Evolutionary conservation across 129 eudicot genomes (phyloP), one percentile per base, ranked within the genome.

Genomic region (Chrysanthemum lavandulifolium): DNA sequence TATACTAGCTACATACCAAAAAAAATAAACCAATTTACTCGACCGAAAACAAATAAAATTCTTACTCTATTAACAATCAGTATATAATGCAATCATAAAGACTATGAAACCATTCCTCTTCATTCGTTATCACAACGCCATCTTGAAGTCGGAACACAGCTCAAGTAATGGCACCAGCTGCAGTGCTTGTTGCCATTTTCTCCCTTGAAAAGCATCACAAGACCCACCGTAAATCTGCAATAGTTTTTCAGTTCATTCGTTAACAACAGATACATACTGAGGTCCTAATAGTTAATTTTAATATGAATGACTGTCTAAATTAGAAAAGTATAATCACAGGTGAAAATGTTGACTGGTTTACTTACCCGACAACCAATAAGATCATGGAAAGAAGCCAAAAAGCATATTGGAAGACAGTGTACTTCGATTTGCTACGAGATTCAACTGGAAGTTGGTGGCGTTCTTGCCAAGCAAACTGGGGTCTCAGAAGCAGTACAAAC

Each of bases 151-250:
- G 88, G 95, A 69, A 87, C 84, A 71, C 98, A 93, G 78, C 88
- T 93, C 67, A 89, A 70, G 72, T 93, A 82, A 75, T 79, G 96
- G 78, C 98, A 93, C 98, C 98, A 87, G 82, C 92, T 86, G 80
- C 98, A 93, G 56, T 63, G 89, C 13, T 89, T 80, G 69, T 89
- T 89, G 1, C 83, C 96, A 43, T 85, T 87, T 52, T 87, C 88
- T 65, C 98, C 98, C 71, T 66, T 80, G 68, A 89, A 89, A 11
- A 93, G 85, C 98, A 89, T 89, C 51, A 87, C 87, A 60, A 86
- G 73, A 59, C 89, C 95, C 23, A 86, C 84, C 0, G 78, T 78
- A 69, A 83, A 89, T 67, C 98, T 93, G 95, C 71, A 77, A 36
- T 51, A 69, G 3, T 23, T 50, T 1, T 27, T 54, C 27, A 14